Percentiles rank a stretch among this genome's conserved stretches.
Evolutionary conservation across 352 stramenopile genomes (phyloP).

Genomic region (Hyaloperonospora brassicae): DNA sequence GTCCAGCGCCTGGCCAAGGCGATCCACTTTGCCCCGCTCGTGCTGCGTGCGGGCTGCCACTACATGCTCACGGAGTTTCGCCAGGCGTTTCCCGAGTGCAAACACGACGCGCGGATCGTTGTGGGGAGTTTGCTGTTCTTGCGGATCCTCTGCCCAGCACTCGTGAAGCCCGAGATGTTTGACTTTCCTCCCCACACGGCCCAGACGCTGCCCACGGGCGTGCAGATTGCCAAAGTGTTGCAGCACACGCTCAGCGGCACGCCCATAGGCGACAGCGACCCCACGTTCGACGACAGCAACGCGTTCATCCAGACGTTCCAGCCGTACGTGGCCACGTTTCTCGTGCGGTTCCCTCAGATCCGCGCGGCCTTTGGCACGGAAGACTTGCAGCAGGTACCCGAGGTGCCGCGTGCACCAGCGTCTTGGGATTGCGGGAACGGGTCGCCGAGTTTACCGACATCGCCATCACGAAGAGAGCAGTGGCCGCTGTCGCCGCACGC

Average conservation of each 20-base stretch:
- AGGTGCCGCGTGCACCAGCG: conserved; percentile 9
- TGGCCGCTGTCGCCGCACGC: conserved; percentile 19
- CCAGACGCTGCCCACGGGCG: conserved; percentile 40
- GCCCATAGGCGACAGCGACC: conserved; percentile 37
- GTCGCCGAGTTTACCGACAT: conserved; percentile 23
- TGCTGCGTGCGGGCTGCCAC: conserved; percentile 62
- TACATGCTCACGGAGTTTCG: conserved; percentile 68
- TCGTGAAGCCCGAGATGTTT: conserved; percentile 79
- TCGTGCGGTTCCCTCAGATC: conserved; percentile 55
- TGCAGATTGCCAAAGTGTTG: conserved; percentile 77
- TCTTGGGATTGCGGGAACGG: conserved; percentile 28
- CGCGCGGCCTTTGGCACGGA: conserved; percentile 22
- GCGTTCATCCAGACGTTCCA: conserved; percentile 59
- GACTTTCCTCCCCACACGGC: conserved; percentile 55
- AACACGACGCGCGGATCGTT: conserved; percentile 54
- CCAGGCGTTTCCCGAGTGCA: conserved; percentile 56
- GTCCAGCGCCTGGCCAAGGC: conserved; percentile 61
- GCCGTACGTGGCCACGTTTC: conserved; percentile 51
- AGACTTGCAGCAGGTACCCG: conserved; percentile 17
- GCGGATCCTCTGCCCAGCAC: conserved; percentile 61
- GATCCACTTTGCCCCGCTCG: conserved; percentile 63
- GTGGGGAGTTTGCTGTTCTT: conserved; percentile 71
- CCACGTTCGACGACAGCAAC: conserved; percentile 41
- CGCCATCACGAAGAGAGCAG: conserved; percentile 19
- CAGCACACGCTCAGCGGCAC: conserved; percentile 67